Conservation (phyloP, 2,329 filamentous ascomycete genomes). For the Claviceps sp. region DNA sequence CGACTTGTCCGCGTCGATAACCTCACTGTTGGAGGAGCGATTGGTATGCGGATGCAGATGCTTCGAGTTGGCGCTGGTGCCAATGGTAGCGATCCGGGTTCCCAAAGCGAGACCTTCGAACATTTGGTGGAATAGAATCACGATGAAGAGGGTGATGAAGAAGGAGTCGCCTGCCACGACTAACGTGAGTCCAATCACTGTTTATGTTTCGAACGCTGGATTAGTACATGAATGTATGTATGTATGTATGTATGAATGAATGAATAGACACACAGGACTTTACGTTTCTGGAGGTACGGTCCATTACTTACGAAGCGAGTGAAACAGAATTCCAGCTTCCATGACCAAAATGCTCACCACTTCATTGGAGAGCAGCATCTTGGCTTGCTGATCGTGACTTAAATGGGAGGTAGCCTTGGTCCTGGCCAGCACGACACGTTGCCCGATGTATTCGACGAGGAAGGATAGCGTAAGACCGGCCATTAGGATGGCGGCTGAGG, state of each 20-base stretch:
- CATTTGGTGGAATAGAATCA: constrained; percentile 67
- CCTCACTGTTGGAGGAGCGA: constrained; percentile 3
- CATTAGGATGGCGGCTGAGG: constrained; percentile 58
- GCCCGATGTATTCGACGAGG: constrained; percentile 53
- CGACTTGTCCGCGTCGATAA: constrained; percentile 13
- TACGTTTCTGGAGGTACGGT: too few relatives aligned
- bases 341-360: constrained; percentile 54
- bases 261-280: too few relatives aligned
- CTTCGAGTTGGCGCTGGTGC: constrained; percentile 12
- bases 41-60: constrained; percentile 9
- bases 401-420: constrained; percentile 15
- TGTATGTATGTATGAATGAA: too few relatives aligned
- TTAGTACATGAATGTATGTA: too few relatives aligned
- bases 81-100: constrained; percentile 52
- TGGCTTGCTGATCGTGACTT: constrained; percentile 12
- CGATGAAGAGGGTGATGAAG: constrained; percentile 45
- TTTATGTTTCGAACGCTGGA: neutral
- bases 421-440: constrained; percentile 38
- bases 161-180: constrained; percentile 44
- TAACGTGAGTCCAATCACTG: constrained; percentile 43
- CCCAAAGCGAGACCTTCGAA: constrained; percentile 67
- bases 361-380: constrained; percentile 22
- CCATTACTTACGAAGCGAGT: constrained; percentile 45
- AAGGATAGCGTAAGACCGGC: constrained; percentile 63
- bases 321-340: constrained; percentile 63